These are phyloP conservation scores for Diplogelasinospora grovesii DNA, from an alignment of 495 filamentous ascomycete genomes.

Conservation along the genomic window DNA sequence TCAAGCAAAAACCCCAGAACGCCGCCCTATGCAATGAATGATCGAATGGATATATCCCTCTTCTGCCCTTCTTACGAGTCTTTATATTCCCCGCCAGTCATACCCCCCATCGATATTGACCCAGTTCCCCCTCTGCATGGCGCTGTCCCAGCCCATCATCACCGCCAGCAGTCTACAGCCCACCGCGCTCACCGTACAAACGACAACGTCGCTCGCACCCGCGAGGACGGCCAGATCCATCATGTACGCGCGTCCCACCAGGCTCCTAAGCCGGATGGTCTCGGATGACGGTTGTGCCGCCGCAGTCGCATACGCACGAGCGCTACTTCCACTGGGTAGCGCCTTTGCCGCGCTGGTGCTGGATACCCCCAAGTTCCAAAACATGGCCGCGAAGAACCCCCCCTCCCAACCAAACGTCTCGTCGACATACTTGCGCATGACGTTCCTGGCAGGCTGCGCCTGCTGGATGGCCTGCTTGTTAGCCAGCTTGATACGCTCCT, in stretches of 20 bases:
- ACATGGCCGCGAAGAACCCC: conserved; percentile 64
- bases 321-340: too few species aligned
- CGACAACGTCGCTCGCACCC: conserved; percentile 50
- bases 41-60: not conserved
- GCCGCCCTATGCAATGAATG: too few species aligned
- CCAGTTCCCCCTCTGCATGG: conserved; percentile 52
- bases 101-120: conserved; percentile 65
- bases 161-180: conserved; percentile 65
- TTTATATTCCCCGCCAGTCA: conserved; percentile 44
- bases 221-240: conserved; percentile 65
- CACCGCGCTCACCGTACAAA: conserved; percentile 60
- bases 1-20: too few species aligned
- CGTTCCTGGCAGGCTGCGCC: conserved; percentile 18
- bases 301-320: too few species aligned
- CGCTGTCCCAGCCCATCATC: conserved; percentile 72
- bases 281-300: conserved; percentile 36
- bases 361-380: conserved; percentile 55
- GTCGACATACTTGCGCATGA: conserved; percentile 54
- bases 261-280: conserved; percentile 50
- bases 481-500: conserved; percentile 59
- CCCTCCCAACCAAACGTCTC: conserved; percentile 68
- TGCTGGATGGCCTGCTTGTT: conserved; percentile 26
- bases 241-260: conserved; percentile 64
- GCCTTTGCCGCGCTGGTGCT: conserved; percentile 23
- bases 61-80: not conserved